These are phyloP conservation scores for Blastomyces silverae DNA, from an alignment of 2,329 filamentous ascomycete genomes.

Conservation along the genomic window DNA sequence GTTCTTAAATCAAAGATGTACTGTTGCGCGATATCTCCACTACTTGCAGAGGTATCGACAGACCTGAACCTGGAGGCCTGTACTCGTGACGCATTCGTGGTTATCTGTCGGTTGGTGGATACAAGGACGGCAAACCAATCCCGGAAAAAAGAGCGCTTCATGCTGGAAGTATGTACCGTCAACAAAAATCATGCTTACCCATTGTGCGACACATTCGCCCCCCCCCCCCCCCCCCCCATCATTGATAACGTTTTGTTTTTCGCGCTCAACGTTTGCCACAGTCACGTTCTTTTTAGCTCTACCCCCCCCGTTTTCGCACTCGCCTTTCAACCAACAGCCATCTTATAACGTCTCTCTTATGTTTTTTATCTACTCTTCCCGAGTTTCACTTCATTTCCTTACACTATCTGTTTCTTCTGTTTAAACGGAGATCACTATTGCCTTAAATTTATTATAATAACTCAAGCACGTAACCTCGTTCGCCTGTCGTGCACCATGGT, in stretches of 20 bases:
- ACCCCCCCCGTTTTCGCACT: too few relatives aligned
- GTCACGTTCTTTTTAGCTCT: too few relatives aligned
- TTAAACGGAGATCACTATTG: too few relatives aligned
- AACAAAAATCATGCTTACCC: not conserved
- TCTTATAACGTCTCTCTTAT: too few relatives aligned
- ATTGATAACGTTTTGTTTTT: too few relatives aligned
- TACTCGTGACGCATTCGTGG: not conserved
- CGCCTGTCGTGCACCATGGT: not conserved
- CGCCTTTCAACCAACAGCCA: too few relatives aligned
- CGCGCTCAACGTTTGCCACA: too few relatives aligned
- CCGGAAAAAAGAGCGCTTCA: not conserved
- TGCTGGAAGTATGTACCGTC: not conserved
- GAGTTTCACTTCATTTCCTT: too few relatives aligned
- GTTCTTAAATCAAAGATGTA: not conserved
- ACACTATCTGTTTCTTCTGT: too few relatives aligned
- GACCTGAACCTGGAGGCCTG: not conserved
- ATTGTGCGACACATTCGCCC: not conserved
- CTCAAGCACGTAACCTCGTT: not conserved
- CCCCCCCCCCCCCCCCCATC: too few relatives aligned
- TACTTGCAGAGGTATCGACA: not conserved
- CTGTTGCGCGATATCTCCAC: not conserved
- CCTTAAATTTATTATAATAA: not conserved
- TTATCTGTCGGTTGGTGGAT: not conserved
- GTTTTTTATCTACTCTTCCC: too few relatives aligned
- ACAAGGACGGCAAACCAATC: not conserved